These are phyloP conservation scores for Coemansia sp. DNA, from an alignment of 192 early-diverging fungal genomes.

Conservation along the genomic window DNA sequence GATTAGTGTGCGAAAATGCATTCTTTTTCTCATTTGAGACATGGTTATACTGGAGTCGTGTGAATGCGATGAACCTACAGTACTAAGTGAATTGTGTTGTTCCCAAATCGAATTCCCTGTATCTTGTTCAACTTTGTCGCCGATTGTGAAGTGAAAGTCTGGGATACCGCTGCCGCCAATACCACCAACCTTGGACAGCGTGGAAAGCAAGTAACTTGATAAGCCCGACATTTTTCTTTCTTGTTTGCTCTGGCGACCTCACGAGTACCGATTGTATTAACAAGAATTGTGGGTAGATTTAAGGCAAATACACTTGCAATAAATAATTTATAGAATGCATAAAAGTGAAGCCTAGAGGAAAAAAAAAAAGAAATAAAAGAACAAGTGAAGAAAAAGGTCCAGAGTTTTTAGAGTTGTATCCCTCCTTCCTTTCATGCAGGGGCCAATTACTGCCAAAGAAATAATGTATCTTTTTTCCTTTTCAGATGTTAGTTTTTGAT, in stretches of 20 bases:
- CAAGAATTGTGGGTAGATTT: no score
- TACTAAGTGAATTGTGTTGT: slow-evolving; percentile 46
- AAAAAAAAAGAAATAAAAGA: neutral
- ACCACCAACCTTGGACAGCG: slow-evolving; percentile 42
- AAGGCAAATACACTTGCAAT: no score
- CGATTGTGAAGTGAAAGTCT: slow-evolving; percentile 66
- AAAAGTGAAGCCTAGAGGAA: neutral
- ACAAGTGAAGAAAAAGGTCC: no score
- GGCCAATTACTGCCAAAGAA: no score
- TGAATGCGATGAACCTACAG: neutral
- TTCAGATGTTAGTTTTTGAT: no score
- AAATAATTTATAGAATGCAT: neutral
- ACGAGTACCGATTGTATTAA: neutral
- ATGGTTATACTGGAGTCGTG: neutral
- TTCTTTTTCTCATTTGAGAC: neutral
- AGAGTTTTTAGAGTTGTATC: no score
- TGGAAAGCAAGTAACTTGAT: slow-evolving; percentile 47
- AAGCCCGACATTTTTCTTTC: slow-evolving; percentile 29
- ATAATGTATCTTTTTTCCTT: no score
- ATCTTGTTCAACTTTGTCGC: slow-evolving; percentile 62
- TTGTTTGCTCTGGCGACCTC: neutral
- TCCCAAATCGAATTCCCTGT: slow-evolving; percentile 65
- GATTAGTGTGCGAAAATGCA: neutral
- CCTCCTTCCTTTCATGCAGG: no score
- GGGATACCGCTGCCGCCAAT: slow-evolving; percentile 61